Base-by-base conservation (phyloP, 179 eudicot species). In the Patellifolia procumbens region DNA sequence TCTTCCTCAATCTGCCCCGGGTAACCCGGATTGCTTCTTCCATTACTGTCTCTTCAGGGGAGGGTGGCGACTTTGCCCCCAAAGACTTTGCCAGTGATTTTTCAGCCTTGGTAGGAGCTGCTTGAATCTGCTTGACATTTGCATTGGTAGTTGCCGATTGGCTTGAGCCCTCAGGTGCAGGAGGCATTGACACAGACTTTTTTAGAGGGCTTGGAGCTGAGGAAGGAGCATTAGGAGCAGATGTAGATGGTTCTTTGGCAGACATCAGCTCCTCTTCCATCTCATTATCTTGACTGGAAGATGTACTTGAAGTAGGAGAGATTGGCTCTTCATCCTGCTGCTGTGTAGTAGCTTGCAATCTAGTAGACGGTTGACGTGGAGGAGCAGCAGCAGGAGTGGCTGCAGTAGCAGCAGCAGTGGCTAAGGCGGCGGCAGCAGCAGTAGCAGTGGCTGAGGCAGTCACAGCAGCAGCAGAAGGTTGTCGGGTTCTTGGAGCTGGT, bases 1-100 rank as follows among this genome's bases (percentile, higher is more conserved):
- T 70, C 72, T 80, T 90, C 85, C 94, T 87, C 77, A 81, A 82
- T 80, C 91, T 90, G 17, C 85, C 91, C 52, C 94, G 83, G 51
- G 94, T 90, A 48, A 86, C 84, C 29, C 89, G 83, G 55, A 79
- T 76, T 34, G 86, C 79, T 71, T 89, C 97, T 71, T 88, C 97
- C 84, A 90, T 77, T 2, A 76, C 76, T 0, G 85, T 81, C 77
- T 87, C 92, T 31, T 80, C 78, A 20, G 76, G 77, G 24, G 89
- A 75, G 10, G 78, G 81, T 19, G 83, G 69, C 76, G 86, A 76
- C 63, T 79, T 83, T n/a, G 55, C 46, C 78, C 69, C 69, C 1
- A 12, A 6, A 74, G 86, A 75, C 69, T 79, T 83, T 13, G 34
- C 45, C 2, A 20, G 53, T 56, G 80, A 34, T 58, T 79, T 85